phyloP scores from a whole-genome alignment of 2,329 filamentous ascomycete species.

The Sarocladiaceae sp. region DNA sequence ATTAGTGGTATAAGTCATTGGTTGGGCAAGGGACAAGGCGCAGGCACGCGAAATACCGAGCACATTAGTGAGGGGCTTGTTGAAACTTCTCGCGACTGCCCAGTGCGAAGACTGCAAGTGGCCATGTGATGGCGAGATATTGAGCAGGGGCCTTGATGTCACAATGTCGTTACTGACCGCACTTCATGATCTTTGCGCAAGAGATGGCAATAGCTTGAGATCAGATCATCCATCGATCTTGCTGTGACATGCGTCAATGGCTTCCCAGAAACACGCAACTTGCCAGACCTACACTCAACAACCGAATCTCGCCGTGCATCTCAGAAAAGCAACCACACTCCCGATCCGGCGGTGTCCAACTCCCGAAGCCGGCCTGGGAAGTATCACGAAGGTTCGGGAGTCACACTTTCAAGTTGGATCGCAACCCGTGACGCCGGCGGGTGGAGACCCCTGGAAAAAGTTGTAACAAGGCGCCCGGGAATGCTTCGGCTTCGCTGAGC shows the following conservation, averaged over 20 bases:
- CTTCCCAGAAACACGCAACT: no score
- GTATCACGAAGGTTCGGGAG: not conserved
- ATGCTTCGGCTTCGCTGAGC: not conserved
- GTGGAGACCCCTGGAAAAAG: not conserved
- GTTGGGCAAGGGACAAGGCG: no score
- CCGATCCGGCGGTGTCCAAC: not conserved
- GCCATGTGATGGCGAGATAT: not conserved
- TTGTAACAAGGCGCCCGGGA: not conserved
- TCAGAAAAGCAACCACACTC: no score
- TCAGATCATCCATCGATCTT: no score
- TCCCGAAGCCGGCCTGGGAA: slow-evolving; percentile 1
- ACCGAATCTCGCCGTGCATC: no score
- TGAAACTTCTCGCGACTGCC: not conserved
- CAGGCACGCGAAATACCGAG: not conserved
- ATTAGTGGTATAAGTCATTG: no score
- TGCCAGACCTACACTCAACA: no score
- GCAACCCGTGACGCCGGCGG: not conserved
- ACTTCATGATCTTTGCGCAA: no score
- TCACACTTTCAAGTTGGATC: not conserved
- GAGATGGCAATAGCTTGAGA: no score
- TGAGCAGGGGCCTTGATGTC: slow-evolving; percentile 1
- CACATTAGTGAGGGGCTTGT: not conserved
- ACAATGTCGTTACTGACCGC: not conserved
- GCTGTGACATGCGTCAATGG: no score
- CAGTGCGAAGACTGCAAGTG: not conserved